Percentiles rank a stretch among this genome's conserved stretches.
phyloP scores from a whole-genome alignment of 768 basidiomycete genomes.

The Mycena indigotica region DNA sequence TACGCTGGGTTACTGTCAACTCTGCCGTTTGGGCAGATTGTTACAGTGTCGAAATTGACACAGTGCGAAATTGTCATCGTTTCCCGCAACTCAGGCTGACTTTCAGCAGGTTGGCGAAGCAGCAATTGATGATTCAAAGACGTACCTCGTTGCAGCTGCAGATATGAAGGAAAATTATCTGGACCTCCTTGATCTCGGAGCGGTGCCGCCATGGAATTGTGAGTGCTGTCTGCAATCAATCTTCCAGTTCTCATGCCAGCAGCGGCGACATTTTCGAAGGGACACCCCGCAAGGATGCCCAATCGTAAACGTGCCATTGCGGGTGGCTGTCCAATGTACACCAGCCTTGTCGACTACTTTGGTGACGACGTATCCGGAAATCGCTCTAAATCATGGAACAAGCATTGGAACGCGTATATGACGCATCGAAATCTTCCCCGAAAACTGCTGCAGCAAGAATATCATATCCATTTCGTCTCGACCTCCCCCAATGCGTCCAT shows the following conservation, averaged over 20 bases:
- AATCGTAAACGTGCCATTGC: constrained; percentile 11
- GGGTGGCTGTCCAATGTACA: constrained; percentile 2
- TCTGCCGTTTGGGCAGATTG: neutral
- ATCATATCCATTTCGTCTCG: constrained; percentile 39
- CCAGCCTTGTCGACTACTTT: constrained; percentile 23
- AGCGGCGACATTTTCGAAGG: neutral
- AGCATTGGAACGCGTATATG: constrained; percentile 45
- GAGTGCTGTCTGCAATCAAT: neutral
- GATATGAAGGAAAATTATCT: constrained; percentile 7
- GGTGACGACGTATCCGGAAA: constrained; percentile 49
- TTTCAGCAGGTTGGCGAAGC: neutral
- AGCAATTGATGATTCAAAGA: neutral
- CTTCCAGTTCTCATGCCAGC: neutral
- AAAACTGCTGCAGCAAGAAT: constrained; percentile 38
- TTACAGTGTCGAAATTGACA: neutral
- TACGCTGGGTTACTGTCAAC: constrained; percentile 1
- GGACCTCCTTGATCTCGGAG: neutral
- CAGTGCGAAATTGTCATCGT: neutral
- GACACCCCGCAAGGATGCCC: constrained; percentile 6
- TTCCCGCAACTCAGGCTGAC: neutral
- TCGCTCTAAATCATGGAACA: constrained; percentile 46
- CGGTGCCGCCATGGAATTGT: constrained; percentile 3
- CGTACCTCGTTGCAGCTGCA: constrained; percentile 1
- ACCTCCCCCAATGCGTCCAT: constrained; percentile 39
- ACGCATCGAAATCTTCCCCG: constrained; percentile 39